These are phyloP conservation scores for Carex parvula DNA, from an alignment of 176 grass and related monocot genomes.

Conservation along the genomic window DNA sequence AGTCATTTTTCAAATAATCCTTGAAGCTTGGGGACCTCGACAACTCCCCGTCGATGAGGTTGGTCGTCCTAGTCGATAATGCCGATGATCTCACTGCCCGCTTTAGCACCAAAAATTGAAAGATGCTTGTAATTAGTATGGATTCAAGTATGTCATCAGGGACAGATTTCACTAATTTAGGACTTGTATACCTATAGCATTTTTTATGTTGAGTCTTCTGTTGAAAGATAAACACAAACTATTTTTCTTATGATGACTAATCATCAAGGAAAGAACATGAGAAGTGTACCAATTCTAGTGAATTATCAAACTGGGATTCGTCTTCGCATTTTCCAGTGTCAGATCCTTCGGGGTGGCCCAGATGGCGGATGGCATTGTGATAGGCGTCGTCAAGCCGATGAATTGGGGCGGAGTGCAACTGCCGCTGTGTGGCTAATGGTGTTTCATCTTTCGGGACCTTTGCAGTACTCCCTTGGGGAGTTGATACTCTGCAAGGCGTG, in stretches of 20 bases:
- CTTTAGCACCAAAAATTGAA: background rate
- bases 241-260: background rate
- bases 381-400: background rate
- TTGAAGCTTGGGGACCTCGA: background rate
- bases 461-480: background rate
- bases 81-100: background rate
- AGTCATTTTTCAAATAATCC: background rate
- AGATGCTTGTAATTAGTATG: background rate
- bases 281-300: conserved; percentile 3
- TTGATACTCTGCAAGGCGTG: background rate
- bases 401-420: background rate
- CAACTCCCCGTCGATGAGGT: background rate
- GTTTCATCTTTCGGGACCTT: background rate
- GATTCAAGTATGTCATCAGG: background rate
- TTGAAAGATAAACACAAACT: background rate
- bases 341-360: background rate
- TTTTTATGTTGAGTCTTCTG: background rate
- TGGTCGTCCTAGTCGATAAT: background rate
- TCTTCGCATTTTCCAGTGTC: background rate
- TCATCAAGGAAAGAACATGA: background rate
- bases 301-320: background rate
- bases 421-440: background rate
- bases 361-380: background rate
- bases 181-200: background rate
- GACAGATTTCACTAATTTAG: background rate